Base-by-base conservation (phyloP, 164 flowering plant genomes). In the Liriodendron chinense region DNA sequence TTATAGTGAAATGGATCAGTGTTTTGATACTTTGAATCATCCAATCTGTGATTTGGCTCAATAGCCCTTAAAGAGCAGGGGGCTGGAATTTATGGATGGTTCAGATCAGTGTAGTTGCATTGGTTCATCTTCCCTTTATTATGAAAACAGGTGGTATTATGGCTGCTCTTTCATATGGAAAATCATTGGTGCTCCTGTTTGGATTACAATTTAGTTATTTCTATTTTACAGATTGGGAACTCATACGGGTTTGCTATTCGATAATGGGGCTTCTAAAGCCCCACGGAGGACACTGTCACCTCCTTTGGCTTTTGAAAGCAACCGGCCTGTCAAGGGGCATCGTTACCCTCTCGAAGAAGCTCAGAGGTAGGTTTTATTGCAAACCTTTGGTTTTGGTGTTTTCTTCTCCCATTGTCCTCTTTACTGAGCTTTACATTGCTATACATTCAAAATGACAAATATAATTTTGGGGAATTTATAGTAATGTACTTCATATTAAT, bases 271-370 rank as follows among this genome's bases (percentile, higher is more conserved):
- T 69, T 25, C 53, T 63, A 72, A 75, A 24, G 69, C 64, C 72
- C 77, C 76, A 50, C 78, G 70, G 49, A 81, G 78, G 77, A 70
- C 69, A 47, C 73, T 4, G n/a, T 72, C 84, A 65, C 83, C 87
- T 74, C 66, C 80, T 25, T 63, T 71, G 66, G 72, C 69, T 71
- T 75, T 50, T 67, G 75, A 75, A 69, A 78, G 75, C 69, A 77
- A 77, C 71, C 72, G 22, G 34, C 65, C 67, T 74, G 47, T 34
- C 28, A 50, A 75, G 68, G 74, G 65, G 76, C 77, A 63, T 75
- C 79, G 7, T 64, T 75, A 66, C 48, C 73, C 80, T 24, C 69
- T 69, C 72, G 78, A 49, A 57, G 81, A 75, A 70, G 72, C 75
- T 49, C 81, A 73, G 78, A 69, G 78, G 87, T 83, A 81, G 47